Percentiles rank a stretch among this genome's conserved stretches.
Conservation (phyloP, 2,329 filamentous ascomycete genomes). For the Fusarium siculi region DNA sequence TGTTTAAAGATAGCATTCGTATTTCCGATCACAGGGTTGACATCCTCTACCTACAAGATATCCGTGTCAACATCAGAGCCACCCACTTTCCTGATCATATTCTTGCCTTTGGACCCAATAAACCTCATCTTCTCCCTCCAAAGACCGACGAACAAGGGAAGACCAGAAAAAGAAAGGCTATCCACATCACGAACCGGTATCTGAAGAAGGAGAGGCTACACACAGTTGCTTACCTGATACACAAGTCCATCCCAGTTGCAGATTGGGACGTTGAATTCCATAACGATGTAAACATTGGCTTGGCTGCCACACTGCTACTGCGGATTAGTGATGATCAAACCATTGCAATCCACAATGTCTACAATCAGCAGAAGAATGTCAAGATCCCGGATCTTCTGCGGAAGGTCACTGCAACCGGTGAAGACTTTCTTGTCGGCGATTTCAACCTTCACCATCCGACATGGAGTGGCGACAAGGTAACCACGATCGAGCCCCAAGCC, state of each 20-base stretch:
- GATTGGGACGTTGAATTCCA: neutral
- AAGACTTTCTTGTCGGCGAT: neutral
- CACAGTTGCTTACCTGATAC: neutral
- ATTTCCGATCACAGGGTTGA: neutral
- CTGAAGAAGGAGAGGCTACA: neutral
- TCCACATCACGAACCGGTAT: neutral
- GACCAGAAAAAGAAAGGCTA: neutral
- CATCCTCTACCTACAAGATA: accelerated
- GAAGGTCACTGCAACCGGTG: neutral
- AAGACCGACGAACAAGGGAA: accelerated
- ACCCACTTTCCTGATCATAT: neutral
- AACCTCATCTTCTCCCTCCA: neutral
- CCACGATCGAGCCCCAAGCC: neutral
- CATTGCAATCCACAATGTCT: neutral
- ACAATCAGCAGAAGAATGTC: neutral
- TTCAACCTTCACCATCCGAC: neutral
- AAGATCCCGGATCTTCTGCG: neutral
- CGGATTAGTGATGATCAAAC: neutral
- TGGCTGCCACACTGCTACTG: neutral
- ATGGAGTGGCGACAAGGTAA: neutral
- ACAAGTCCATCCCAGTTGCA: neutral
- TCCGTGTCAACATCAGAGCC: neutral
- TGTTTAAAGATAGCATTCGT: neutral
- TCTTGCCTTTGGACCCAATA: neutral
- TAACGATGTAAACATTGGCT: neutral